Percentiles rank a stretch among this genome's conserved stretches.
phyloP scores from a whole-genome alignment of 2,329 filamentous ascomycete species.

The Pestalotiopsis sp. region DNA sequence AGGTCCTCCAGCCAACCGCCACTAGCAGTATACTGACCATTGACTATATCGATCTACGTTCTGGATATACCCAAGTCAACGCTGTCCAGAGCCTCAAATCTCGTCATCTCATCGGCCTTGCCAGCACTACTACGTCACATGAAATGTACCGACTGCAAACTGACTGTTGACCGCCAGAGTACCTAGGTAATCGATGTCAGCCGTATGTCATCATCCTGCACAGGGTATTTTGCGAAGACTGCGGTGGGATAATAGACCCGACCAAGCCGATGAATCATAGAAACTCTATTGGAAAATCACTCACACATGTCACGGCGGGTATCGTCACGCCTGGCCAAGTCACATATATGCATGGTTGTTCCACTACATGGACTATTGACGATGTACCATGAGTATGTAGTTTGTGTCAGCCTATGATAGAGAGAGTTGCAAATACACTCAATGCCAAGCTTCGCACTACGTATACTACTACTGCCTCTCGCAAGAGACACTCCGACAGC shows the following conservation, averaged over 20 bases:
- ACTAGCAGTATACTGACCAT: neutral
- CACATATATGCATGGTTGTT: conserved; percentile 2
- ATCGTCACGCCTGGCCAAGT: neutral
- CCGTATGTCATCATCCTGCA: neutral
- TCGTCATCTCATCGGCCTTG: neutral
- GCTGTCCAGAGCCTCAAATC: neutral
- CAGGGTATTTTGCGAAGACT: neutral
- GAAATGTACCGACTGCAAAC: neutral
- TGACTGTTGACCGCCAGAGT: neutral
- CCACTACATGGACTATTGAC: conserved; percentile 1
- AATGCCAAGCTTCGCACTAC: neutral
- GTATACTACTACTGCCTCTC: neutral
- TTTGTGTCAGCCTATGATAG: conserved; percentile 1
- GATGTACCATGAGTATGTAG: neutral
- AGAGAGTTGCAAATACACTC: neutral
- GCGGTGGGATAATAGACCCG: neutral
- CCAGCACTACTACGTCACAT: neutral
- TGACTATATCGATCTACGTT: neutral
- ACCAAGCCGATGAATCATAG: neutral
- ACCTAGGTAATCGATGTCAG: neutral
- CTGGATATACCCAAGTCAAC: neutral
- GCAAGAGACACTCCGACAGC: neutral
- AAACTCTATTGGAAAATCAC: neutral
- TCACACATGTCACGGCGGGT: neutral
- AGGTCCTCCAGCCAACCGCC: too few relatives aligned